A percentile compares a stretch with the other conserved stretches of the same genome.
Conservation (phyloP, 768 basidiomycete species). For the Mycena amicta region DNA sequence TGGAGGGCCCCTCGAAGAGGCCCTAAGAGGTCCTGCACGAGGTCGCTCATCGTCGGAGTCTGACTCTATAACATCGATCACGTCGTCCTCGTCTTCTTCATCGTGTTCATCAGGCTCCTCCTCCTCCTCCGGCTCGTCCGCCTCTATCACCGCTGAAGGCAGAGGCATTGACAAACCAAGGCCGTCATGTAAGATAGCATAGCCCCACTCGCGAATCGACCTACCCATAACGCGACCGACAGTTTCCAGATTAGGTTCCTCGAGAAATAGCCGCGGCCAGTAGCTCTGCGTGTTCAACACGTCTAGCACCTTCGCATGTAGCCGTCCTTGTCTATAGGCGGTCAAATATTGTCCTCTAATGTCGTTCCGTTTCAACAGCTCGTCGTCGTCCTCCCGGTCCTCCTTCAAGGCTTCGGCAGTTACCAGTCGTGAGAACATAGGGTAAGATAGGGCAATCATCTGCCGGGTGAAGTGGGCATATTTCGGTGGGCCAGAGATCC, state of each 20-base stretch:
- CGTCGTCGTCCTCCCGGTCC: conserved; percentile 31
- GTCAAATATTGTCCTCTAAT: conserved; percentile 57
- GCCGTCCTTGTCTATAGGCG: conserved; percentile 62
- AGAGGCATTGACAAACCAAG: conserved; percentile 56
- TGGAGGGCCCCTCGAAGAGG: conserved; percentile 70
- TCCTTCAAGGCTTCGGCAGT: conserved; percentile 29
- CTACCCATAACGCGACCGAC: conserved; percentile 64
- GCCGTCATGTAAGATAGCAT: conserved; percentile 68
- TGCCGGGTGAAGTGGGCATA: conserved; percentile 65
- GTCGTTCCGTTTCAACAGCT: conserved; percentile 30
- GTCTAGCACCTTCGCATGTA: conserved; percentile 63
- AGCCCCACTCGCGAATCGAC: conserved; percentile 65
- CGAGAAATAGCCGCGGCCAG: conserved; percentile 77
- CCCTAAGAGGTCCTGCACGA: conserved; percentile 57
- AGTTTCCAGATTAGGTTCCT: conserved; percentile 74
- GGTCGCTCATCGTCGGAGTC: conserved; percentile 54
- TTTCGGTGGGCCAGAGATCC: conserved; percentile 54
- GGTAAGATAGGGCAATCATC: conserved; percentile 58
- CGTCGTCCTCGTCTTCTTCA: conserved; percentile 57
- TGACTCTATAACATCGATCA: conserved; percentile 70
- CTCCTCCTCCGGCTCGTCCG: conserved; percentile 17
- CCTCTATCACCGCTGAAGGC: conserved; percentile 11
- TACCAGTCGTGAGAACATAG: conserved; percentile 51
- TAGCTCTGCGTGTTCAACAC: conserved; percentile 61
- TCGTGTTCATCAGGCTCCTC: conserved; percentile 34